These are phyloP conservation scores for Porphyrellus cyaneotinctus DNA, from an alignment of 768 basidiomycete species.

Conservation along the genomic window DNA sequence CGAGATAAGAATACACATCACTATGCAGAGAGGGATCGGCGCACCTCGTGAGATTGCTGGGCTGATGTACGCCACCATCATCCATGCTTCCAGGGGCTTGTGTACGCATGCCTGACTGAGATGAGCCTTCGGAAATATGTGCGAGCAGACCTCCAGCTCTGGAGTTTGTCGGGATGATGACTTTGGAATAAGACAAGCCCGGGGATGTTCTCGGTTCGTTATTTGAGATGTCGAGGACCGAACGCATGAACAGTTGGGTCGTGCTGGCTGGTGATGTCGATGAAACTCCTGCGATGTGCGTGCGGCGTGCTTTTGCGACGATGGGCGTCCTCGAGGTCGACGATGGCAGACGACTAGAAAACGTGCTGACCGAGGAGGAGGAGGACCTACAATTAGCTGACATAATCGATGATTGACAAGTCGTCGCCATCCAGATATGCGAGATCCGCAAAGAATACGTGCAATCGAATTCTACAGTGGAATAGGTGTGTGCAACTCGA, in stretches of 20 bases:
- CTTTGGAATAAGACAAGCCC: slow-evolving; percentile 5
- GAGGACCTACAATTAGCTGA: slow-evolving; percentile 19
- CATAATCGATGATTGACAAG: slow-evolving; percentile 17
- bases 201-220: background rate
- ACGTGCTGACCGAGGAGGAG: slow-evolving; percentile 9
- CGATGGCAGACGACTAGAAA: slow-evolving; percentile 7
- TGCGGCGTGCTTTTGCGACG: background rate
- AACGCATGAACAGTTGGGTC: slow-evolving; percentile 8
- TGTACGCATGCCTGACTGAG: slow-evolving; percentile 9
- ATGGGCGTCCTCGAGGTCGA: background rate
- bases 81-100: slow-evolving; percentile 16
- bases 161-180: slow-evolving; percentile 11
- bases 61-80: slow-evolving; percentile 2
- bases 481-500: slow-evolving; percentile 51
- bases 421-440: background rate
- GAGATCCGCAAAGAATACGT: slow-evolving; percentile 12
- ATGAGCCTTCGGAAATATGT: slow-evolving; percentile 15
- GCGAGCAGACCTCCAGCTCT: slow-evolving; percentile 8
- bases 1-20: background rate
- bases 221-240: slow-evolving; percentile 3
- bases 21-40: slow-evolving; percentile 1
- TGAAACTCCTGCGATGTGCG: background rate
- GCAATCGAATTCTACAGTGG: slow-evolving; percentile 74
- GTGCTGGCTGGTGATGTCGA: background rate
- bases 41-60: slow-evolving; percentile 13